Evolutionary conservation across 2,329 filamentous ascomycete genomes (phyloP), one percentile per base, ranked within the genome.

Genomic region (Stagonosporopsis rhizophila): DNA sequence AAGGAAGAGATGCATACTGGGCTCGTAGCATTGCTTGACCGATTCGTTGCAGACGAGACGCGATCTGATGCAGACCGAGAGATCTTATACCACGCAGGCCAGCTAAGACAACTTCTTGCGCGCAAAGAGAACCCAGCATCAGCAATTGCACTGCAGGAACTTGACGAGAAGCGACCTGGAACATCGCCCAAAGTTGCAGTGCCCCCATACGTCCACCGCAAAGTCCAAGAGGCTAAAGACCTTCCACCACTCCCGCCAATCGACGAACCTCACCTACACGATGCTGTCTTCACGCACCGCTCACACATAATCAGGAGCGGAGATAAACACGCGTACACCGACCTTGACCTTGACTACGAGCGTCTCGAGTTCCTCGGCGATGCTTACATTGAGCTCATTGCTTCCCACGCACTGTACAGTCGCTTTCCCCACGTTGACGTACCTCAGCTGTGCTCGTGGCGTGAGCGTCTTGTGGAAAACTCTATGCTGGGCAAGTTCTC

Each of bases 361-460:
- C 85, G 86, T 17, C 85, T 97, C 6, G 94, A 98, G 75, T 92
- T 94, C 78, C 82, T 96, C 7, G 94, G 94, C 6, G 94, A 98
- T 72, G 89, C 91, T 19, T 94, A 94, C 66, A 80, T 96, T 47
- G 90, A 96, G 69, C 78, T 92, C 47, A 86, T 92, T 42, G 86
- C 92, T 6, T 88, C 90, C 0, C 84, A 86, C 17, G 82, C 96
- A 47, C 89, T 98, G 57, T 91, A 87, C 75, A 80, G 87, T 55
- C 90, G 86, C 8, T 95, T 93, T 68, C 82, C 83, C 1, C 77
- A 82, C 12, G 79, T 91, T 9, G 72, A 85, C 0, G 82, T 89
- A 0, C 92, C 92, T 2, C 84, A 87, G 57, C 86, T 87, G 66
- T 88, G 89, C 9, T 89, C 92, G 61, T 78, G 95, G 17, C 87